A percentile compares a stretch with the other conserved stretches of the same genome.
phyloP scores from a whole-genome alignment of 2,329 filamentous ascomycete genomes.

The Tolypocladium pustulatum region DNA sequence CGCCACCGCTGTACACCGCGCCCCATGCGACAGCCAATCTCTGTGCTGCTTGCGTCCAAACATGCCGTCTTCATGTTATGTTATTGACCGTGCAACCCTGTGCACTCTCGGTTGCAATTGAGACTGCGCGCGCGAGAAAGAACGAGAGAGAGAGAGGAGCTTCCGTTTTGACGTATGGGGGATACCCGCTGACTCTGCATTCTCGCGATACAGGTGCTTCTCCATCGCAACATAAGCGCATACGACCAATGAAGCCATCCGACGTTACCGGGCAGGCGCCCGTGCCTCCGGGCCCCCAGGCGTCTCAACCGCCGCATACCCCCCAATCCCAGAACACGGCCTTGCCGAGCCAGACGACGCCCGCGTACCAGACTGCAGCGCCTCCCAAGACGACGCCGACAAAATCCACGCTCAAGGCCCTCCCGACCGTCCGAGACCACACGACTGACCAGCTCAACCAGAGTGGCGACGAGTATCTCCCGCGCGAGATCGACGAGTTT shows the following conservation, averaged over 20 bases:
- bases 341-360: constrained; percentile 30
- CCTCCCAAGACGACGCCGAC: constrained; percentile 73
- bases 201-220: constrained; percentile 28
- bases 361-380: constrained; percentile 32
- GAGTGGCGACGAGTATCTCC: constrained; percentile 88
- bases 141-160: background rate
- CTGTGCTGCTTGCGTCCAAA: background rate
- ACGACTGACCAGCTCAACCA: constrained; percentile 89
- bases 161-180: background rate
- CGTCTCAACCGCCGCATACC: constrained; percentile 40
- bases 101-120: background rate
- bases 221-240: constrained; percentile 42
- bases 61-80: background rate
- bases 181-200: background rate
- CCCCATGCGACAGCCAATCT: background rate
- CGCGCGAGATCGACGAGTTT: constrained; percentile 82
- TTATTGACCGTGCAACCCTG: background rate
- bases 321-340: constrained; percentile 40
- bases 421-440: constrained; percentile 92
- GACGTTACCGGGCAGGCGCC: constrained; percentile 47
- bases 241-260: constrained; percentile 51
- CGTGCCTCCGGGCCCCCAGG: constrained; percentile 29
- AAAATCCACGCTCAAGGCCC: constrained; percentile 79
- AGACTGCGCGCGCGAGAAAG: background rate
- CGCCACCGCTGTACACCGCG: background rate